phyloP scores from a whole-genome alignment of 83 land plant genomes.

The Diphasiastrum complanatum region DNA sequence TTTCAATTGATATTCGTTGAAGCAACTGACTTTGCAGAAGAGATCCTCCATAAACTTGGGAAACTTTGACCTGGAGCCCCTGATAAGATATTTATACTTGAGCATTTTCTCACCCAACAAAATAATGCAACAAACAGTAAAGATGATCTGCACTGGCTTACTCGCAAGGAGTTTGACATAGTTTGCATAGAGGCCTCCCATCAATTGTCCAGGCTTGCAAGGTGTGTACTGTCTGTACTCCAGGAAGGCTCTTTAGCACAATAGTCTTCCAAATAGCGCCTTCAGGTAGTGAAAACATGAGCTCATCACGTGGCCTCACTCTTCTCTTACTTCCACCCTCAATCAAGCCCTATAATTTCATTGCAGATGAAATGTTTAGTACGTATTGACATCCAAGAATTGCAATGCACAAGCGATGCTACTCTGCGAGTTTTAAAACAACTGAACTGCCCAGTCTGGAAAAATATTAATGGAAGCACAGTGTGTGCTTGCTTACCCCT shows the following conservation, averaged over 20 bases:
- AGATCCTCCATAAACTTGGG: slow-evolving; percentile 85
- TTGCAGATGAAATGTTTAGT: background rate
- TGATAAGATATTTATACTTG: slow-evolving; percentile 12
- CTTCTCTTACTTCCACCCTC: slow-evolving; percentile 84
- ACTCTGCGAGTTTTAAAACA: background rate
- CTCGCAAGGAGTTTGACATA: slow-evolving; percentile 82
- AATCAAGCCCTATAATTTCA: slow-evolving; percentile 53
- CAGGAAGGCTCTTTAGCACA: slow-evolving; percentile 27
- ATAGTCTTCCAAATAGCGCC: slow-evolving; percentile 62
- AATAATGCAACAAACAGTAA: background rate
- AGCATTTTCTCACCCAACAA: background rate
- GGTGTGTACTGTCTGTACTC: slow-evolving; percentile 40
- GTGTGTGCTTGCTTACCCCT: slow-evolving; percentile 48
- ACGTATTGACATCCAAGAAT: background rate
- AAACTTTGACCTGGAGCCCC: slow-evolving; percentile 44
- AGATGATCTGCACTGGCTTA: slow-evolving; percentile 24
- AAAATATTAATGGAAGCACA: slow-evolving; percentile 6
- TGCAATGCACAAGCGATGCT: background rate
- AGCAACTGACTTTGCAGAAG: slow-evolving; percentile 67
- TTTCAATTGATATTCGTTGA: slow-evolving; percentile 56
- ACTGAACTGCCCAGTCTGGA: background rate
- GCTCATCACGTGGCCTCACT: slow-evolving; percentile 52
- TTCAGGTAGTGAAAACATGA: slow-evolving; percentile 55
- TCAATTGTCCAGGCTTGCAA: slow-evolving; percentile 61
- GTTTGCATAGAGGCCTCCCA: slow-evolving; percentile 81